phyloP scores from a whole-genome alignment of 441 rosid species.

The Isatis lusitanica region DNA sequence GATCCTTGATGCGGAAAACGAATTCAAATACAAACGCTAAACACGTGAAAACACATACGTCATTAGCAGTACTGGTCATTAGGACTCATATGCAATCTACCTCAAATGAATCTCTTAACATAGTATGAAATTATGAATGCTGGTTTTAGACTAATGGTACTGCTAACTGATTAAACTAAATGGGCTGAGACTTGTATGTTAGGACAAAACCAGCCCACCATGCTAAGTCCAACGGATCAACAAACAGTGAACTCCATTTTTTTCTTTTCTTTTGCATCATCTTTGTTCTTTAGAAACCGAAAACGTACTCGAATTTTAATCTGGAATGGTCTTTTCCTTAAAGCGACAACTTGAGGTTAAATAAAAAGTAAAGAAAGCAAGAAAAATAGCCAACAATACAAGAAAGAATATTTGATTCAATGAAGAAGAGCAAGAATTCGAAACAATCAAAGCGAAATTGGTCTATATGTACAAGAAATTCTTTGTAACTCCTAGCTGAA shows the following conservation, averaged over 20 bases:
- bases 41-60: no score
- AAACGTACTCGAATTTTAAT: neutral
- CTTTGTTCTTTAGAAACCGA: neutral
- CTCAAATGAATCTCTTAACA: no score
- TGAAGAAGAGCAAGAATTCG: neutral
- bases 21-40: no score
- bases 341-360: neutral
- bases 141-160: no score
- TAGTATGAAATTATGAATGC: no score
- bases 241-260: neutral
- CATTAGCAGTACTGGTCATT: no score
- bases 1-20: no score
- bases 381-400: neutral
- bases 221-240: neutral
- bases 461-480: slow-evolving; percentile 7
- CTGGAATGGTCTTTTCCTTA: neutral
- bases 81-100: no score
- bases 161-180: neutral
- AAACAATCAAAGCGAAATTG: neutral
- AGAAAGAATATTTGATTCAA: slow-evolving; percentile 7
- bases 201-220: neutral
- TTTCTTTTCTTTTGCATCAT: no score
- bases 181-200: neutral
- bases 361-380: neutral
- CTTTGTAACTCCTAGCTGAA: neutral